Percentiles rank a stretch among this genome's conserved stretches.
These are phyloP conservation scores for Solanum hybrid DNA, from an alignment of 305 asterid species.

Conservation along the genomic window DNA sequence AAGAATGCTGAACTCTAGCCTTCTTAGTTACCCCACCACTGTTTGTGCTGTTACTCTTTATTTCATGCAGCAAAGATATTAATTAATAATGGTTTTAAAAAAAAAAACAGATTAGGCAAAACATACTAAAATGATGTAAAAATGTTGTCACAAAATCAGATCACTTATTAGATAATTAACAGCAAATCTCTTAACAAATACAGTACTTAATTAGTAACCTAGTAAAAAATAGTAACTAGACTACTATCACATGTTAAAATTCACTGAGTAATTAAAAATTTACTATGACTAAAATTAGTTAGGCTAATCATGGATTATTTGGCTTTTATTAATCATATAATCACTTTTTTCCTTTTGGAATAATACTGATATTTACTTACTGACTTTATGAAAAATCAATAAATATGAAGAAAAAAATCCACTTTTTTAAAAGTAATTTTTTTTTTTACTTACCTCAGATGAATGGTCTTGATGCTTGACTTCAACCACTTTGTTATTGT, in stretches of 20 bases:
- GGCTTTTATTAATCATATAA: not conserved
- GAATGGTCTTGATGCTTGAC: constrained; percentile 46
- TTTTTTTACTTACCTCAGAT: constrained; percentile 37
- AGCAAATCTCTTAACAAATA: not conserved
- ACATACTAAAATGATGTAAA: not conserved
- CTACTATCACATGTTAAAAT: not conserved
- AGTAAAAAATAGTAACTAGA: not conserved
- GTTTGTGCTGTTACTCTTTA: constrained; percentile 28
- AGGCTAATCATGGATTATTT: not conserved
- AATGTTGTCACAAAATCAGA: not conserved
- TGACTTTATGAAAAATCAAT: constrained; percentile 9
- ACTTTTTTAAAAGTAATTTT: not conserved
- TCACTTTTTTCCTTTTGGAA: not conserved
- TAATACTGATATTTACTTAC: not conserved
- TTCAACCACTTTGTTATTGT: constrained; percentile 7
- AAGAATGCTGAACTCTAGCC: constrained; percentile 34
- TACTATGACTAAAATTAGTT: not conserved
- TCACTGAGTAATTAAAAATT: not conserved
- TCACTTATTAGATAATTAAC: not conserved
- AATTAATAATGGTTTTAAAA: not conserved
- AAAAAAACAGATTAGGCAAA: not conserved
- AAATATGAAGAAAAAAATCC: not conserved
- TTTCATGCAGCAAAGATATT: not conserved
- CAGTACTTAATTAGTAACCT: not conserved
- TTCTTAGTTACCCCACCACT: constrained; percentile 30